Evolutionary conservation across 176 grass and related monocot genomes (phyloP), one percentile per base, ranked within the genome.

Genomic region (Paspalum vaginatum): DNA sequence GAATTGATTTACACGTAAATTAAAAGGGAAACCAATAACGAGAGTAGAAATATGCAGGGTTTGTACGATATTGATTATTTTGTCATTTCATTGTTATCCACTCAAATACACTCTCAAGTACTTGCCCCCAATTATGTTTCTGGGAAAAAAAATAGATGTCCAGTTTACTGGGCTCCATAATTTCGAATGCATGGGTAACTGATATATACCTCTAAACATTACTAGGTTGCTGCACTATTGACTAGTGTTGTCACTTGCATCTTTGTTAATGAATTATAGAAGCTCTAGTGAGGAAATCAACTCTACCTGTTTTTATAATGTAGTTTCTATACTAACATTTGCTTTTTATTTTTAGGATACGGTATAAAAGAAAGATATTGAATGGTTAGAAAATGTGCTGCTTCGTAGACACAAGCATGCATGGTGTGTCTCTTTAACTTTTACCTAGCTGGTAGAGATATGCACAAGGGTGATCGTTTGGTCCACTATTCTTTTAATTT

Each of bases 31-130:
- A 42, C 2, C 20, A 57, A 17, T 20, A 16, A 20, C 38, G 10
- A 42, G 4, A 27, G 9, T 43, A 66, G 13, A 80, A 37, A 43
- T 55, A 48, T 66, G 61, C 72, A 22, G 76, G 72, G 25, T 68
- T 75, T 55, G 22, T 40, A 39, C 41, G 20, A 41, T 41, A 18
- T 20, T n/a, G n/a, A n/a, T n/a, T n/a, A n/a, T n/a, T n/a, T n/a
- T n/a, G n/a, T n/a, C n/a, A n/a, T n/a, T n/a, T n/a, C n/a, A n/a
- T n/a, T n/a, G n/a, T n/a, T n/a, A n/a, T n/a, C n/a, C n/a, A n/a
- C n/a, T n/a, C n/a, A n/a, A n/a, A n/a, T 22, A 2, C 10, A 27
- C 12, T 32, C 24, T 61, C 58, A 61, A 61, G 27, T 61, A 15
- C 12, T 61, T 57, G 55, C 22, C n/a, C 9, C 8, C 43, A 20